phyloP scores from a whole-genome alignment of 1,284 basidiomycete genomes.

The Peniophora sp. region DNA sequence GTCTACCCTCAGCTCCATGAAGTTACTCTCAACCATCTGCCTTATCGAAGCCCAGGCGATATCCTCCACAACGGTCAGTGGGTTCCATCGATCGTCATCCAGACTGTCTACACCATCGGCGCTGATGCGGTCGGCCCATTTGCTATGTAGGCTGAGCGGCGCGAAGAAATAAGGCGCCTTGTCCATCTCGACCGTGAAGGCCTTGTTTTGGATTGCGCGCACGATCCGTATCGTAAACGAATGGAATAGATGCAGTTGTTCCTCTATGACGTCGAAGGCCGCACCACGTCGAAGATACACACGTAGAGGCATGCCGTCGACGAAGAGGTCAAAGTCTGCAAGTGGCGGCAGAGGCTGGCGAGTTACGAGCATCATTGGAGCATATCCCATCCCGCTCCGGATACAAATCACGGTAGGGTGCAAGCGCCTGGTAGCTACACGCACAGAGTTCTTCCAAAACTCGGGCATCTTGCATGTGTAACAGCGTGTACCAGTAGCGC shows the following conservation, averaged over 20 bases:
- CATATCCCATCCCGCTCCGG: slow-evolving; percentile 28
- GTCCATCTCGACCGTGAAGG: slow-evolving; percentile 42
- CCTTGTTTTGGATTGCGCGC: slow-evolving; percentile 60
- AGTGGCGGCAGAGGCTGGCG: slow-evolving; percentile 54
- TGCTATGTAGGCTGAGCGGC: slow-evolving; percentile 34
- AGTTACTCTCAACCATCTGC: slow-evolving; percentile 41
- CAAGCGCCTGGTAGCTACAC: slow-evolving; percentile 23
- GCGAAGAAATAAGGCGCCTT: slow-evolving; percentile 58
- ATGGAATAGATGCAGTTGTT: slow-evolving; percentile 40
- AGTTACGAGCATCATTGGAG: slow-evolving; percentile 58
- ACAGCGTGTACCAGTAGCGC: slow-evolving; percentile 33
- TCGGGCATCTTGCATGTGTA: slow-evolving; percentile 50
- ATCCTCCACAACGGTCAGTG: slow-evolving; percentile 31
- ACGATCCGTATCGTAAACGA: slow-evolving; percentile 56
- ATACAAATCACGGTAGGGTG: slow-evolving; percentile 50
- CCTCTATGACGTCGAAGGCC: slow-evolving; percentile 40
- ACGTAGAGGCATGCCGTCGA: slow-evolving; percentile 33
- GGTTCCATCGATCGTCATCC: slow-evolving; percentile 14
- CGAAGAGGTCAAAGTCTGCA: slow-evolving; percentile 48
- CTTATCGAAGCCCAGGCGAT: slow-evolving; percentile 62
- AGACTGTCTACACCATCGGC: slow-evolving; percentile 10
- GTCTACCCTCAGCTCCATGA: slow-evolving; percentile 38
- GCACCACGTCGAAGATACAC: slow-evolving; percentile 37
- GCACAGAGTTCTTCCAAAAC: slow-evolving; percentile 50
- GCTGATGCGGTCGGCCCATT: slow-evolving; percentile 23